These are phyloP conservation scores for Colletotrichum sp. DNA, from an alignment of 2,329 filamentous ascomycete genomes.

Conservation along the genomic window DNA sequence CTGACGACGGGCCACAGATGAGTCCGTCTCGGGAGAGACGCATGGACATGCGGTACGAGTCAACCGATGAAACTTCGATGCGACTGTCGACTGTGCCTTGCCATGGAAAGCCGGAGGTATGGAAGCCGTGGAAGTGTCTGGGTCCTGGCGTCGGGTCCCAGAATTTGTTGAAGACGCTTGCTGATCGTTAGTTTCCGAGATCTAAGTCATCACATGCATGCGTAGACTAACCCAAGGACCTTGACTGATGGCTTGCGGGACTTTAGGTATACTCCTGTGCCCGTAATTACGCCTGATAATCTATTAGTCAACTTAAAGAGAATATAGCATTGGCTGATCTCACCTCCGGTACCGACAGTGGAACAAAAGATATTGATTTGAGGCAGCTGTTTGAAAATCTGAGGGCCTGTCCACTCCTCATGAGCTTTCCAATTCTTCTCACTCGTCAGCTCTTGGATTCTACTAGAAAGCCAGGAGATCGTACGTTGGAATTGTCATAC, in stretches of 20 bases:
- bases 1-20: conserved; percentile 9
- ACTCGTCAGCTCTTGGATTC: not conserved
- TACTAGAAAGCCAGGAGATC: not conserved
- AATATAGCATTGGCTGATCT: fast-evolving
- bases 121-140: not conserved
- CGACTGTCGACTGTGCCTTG: not conserved
- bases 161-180: not conserved
- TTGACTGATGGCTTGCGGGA: not conserved
- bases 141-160: conserved; percentile 7
- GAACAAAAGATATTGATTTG: conserved; percentile 5
- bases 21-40: conserved; percentile 3
- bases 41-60: conserved; percentile 16
- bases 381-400: not conserved
- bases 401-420: conserved; percentile 23
- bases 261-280: not conserved
- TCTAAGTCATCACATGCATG: not conserved
- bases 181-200: fast-evolving
- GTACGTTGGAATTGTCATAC: conserved; percentile 37
- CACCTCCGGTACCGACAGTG: conserved; percentile 3
- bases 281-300: not conserved
- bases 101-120: conserved; percentile 4
- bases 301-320: fast-evolving
- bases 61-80: not conserved
- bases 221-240: not conserved
- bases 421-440: conserved; percentile 24